A percentile compares a stretch with the other conserved stretches of the same genome.
These are phyloP conservation scores for Codiaeum variegatum DNA, from an alignment of 441 rosid species.

Conservation along the genomic window DNA sequence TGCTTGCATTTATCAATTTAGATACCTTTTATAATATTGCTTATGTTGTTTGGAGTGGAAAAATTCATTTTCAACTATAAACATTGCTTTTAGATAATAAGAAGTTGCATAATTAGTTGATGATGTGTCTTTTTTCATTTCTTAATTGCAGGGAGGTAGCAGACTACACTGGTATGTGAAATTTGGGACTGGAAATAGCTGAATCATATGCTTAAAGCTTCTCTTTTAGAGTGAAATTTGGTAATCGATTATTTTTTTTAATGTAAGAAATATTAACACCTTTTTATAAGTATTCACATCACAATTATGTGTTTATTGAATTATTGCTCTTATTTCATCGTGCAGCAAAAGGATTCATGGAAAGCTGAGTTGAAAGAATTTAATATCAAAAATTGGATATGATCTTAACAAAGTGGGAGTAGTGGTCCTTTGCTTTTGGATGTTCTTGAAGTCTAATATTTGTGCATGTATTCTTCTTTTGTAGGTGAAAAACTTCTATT, in stretches of 20 bases:
- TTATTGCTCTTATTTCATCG: slow-evolving; percentile 18
- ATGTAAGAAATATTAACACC: background rate
- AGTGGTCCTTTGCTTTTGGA: slow-evolving; percentile 79
- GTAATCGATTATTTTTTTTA: slow-evolving; percentile 55
- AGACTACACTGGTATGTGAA: slow-evolving; percentile 80
- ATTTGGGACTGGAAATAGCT: slow-evolving; percentile 96
- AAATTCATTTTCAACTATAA: background rate
- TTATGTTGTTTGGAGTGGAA: background rate
- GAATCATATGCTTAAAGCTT: slow-evolving; percentile 80
- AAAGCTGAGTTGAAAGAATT: slow-evolving; percentile 83
- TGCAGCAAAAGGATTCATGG: slow-evolving; percentile 86
- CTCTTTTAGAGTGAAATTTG: slow-evolving; percentile 94
- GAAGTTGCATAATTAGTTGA: slow-evolving; percentile 2
- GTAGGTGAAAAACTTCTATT: too few relatives aligned
- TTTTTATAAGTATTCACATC: background rate
- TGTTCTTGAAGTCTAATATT: slow-evolving; percentile 89
- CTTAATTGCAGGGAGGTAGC: slow-evolving; percentile 72
- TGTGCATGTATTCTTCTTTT: slow-evolving; percentile 15
- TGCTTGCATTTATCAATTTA: background rate
- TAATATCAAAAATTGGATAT: slow-evolving; percentile 68
- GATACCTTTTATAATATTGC: background rate
- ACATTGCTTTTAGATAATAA: background rate
- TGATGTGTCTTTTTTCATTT: slow-evolving; percentile 7
- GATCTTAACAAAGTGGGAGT: slow-evolving; percentile 78
- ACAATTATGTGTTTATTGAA: slow-evolving; percentile 8